Percentiles rank a stretch among this genome's conserved stretches.
phyloP scores from a whole-genome alignment of 2,329 filamentous ascomycete species.

The Xylariaceae sp. region DNA sequence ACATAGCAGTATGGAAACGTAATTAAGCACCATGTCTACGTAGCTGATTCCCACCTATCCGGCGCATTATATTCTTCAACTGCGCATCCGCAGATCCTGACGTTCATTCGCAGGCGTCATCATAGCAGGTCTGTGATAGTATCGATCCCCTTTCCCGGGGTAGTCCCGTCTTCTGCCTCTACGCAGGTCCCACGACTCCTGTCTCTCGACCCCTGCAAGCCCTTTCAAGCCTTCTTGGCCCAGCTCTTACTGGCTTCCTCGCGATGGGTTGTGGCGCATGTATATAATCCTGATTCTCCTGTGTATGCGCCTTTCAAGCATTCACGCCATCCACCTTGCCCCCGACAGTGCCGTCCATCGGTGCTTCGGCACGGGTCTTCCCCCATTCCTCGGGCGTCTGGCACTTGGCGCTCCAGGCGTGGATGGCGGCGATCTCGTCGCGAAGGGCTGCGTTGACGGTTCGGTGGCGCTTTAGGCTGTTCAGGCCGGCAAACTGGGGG shows the following conservation, averaged over 20 bases:
- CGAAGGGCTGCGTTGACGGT: conserved; percentile 79
- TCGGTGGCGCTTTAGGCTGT: conserved; percentile 75
- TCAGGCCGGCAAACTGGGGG: conserved; percentile 63
- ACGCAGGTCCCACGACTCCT: not conserved
- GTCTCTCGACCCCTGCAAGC: not conserved
- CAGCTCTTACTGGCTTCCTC: not conserved
- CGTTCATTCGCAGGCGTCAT: not conserved
- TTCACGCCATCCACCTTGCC: conserved; percentile 39
- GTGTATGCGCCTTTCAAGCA: conserved; percentile 20
- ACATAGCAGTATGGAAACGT: conserved; percentile 10
- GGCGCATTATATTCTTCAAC: not conserved
- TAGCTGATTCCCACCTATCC: not conserved
- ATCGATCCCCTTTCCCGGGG: not conserved
- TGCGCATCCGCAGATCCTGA: not conserved
- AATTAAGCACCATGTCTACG: not conserved
- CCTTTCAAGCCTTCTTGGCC: not conserved
- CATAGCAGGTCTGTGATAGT: not conserved
- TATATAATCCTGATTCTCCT: not conserved
- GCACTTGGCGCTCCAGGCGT: conserved; percentile 93
- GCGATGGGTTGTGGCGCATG: not conserved
- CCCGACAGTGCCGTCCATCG: conserved; percentile 40
- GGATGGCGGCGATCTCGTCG: conserved; percentile 82
- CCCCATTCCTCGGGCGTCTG: conserved; percentile 88
- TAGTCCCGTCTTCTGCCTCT: not conserved
- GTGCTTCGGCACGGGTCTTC: conserved; percentile 46